Base-by-base conservation (phyloP, 306 rosid species). In the Ormosia emarginata region DNA sequence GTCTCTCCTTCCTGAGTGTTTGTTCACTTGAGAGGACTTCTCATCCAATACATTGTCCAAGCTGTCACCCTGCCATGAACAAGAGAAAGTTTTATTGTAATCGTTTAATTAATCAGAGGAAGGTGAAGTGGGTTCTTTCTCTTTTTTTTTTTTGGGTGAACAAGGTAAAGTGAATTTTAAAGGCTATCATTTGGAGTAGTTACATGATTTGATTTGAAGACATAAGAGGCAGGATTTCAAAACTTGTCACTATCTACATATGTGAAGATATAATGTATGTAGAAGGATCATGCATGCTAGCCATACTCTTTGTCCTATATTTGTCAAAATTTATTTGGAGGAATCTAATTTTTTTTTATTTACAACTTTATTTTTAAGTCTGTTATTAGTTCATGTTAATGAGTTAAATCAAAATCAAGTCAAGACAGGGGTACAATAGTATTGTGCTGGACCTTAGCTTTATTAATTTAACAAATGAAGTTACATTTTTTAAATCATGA, bases 171-270 rank as follows among this genome's bases (percentile, higher is more conserved):
- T 74, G n/a, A 47, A 66, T 62, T 57, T 74, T 18, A 17, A 81
- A 75, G 78, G 44, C 69, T 75, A 67, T 66, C 53, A 13, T 53
- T 65, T 30, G 14, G 85, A 66, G 18, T 69, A 33, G 87, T 82
- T 86, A 8, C 82, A 37, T 64, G 41, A 75, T 76, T 79, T 82
- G 83, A 85, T 75, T 85, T 75, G 86, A 67, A 84, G 68, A 13
- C 0, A 62, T 43, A 24, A 24, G 24, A 24, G 24, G 84, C 71
- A 77, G 72, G 39, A 75, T 82, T 83, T 83, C 78, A 69, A 80
- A 79, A 75, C 85, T 87, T 80, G 81, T 72, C 84, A 43, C 81
- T 78, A n/a, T 85, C 43, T 77, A 10, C 70, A 43, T 24, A 13
- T 61, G 36, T 14, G 43, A 33, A 80, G 24, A 39, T 55, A 52